These are phyloP conservation scores for Pueraria montana DNA, from an alignment of 306 rosid species.

Conservation along the genomic window DNA sequence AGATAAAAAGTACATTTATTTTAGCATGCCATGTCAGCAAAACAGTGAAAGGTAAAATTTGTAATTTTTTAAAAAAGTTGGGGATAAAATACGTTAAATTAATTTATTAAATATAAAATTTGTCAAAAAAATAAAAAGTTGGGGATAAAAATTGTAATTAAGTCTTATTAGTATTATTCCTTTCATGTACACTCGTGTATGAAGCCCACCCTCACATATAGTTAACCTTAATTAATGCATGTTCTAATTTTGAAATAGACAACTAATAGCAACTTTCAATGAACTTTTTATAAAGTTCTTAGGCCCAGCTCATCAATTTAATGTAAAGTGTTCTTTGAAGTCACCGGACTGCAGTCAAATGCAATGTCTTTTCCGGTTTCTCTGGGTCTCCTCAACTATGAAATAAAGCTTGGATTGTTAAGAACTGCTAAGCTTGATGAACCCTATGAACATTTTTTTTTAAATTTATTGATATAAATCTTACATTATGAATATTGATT, in stretches of 20 bases:
- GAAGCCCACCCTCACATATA: not conserved
- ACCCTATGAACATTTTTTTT: not conserved
- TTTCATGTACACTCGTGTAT: not conserved
- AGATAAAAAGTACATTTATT: too few species aligned
- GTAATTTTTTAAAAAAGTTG: too few species aligned
- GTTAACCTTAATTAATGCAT: not conserved
- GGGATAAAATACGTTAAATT: too few species aligned
- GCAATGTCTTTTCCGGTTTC: conserved; percentile 13
- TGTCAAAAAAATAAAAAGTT: too few species aligned
- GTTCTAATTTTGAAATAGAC: not conserved
- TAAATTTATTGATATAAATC: not conserved
- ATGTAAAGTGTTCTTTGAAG: conserved; percentile 12
- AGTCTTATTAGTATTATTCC: not conserved
- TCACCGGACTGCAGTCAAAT: not conserved
- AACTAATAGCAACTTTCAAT: conserved; percentile 7
- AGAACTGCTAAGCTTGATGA: not conserved
- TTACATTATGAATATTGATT: not conserved
- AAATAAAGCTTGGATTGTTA: not conserved
- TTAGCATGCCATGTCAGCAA: too few species aligned
- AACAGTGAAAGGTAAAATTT: too few species aligned
- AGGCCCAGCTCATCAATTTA: conserved; percentile 30
- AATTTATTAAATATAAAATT: too few species aligned
- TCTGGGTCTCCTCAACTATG: not conserved
- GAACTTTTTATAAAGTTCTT: conserved; percentile 27
- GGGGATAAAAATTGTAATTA: too few species aligned